Evolutionary conservation across 805 yeast genomes (phyloP).

Genomic region (Zygosaccharomyces siamensis): DNA sequence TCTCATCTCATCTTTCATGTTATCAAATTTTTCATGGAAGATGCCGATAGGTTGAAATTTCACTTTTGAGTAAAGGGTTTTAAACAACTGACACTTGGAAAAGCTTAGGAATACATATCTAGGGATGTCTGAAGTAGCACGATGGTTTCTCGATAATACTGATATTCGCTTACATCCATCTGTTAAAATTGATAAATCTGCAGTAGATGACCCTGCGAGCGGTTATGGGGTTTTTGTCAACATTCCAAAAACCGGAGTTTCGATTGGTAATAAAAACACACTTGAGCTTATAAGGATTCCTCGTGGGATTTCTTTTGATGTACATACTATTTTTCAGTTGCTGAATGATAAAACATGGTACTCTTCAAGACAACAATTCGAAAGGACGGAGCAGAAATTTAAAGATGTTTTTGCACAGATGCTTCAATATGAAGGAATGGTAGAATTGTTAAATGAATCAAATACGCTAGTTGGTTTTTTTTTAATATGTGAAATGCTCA

Average conservation of each 20-base stretch:
- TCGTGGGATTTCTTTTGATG: constrained; percentile 27
- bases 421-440: constrained; percentile 17
- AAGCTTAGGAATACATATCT: background rate
- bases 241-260: background rate
- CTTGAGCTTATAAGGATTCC: constrained; percentile 41
- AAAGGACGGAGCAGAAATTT: constrained; percentile 27
- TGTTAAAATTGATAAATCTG: constrained; percentile 21
- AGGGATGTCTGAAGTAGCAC: constrained; percentile 7
- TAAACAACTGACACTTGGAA: background rate
- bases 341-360: constrained; percentile 22
- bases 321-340: constrained; percentile 26
- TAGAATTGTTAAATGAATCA: constrained; percentile 16
- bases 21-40: constrained; percentile 2
- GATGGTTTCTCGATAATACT: constrained; percentile 11
- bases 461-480: constrained; percentile 22
- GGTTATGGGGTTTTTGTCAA: constrained; percentile 26
- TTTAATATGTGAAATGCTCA: constrained; percentile 14
- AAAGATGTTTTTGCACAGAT: constrained; percentile 29
- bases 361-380: constrained; percentile 22
- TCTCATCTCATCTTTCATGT: constrained; percentile 8
- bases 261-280: constrained; percentile 4
- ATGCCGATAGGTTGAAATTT: constrained; percentile 1
- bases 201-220: constrained; percentile 32
- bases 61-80: background rate
- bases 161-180: constrained; percentile 6